Conservation (phyloP, 2,329 filamentous ascomycete genomes). For the Epichloe sylvatica region DNA sequence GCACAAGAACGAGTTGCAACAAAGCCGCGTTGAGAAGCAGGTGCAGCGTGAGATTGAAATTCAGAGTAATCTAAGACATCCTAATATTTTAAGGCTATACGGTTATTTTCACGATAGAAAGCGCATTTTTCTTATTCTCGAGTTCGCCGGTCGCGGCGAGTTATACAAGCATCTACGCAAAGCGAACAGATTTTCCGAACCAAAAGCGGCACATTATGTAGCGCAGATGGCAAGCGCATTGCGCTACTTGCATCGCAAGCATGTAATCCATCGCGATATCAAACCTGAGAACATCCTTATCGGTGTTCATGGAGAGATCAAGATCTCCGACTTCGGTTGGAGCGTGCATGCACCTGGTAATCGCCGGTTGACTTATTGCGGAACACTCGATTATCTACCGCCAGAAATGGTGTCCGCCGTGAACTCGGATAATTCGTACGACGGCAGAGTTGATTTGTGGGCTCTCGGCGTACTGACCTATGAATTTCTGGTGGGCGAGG, state of each 20-base stretch:
- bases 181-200: constrained; percentile 52
- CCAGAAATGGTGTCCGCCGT: constrained; percentile 89
- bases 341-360: constrained; percentile 95
- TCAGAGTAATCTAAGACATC: constrained; percentile 58
- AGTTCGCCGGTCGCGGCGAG: constrained; percentile 52
- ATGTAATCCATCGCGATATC: constrained; percentile 20
- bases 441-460: constrained; percentile 94
- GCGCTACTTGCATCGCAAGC: constrained; percentile 17
- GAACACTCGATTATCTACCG: constrained; percentile 94
- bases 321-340: constrained; percentile 98
- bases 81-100: constrained; percentile 48
- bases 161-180: constrained; percentile 57
- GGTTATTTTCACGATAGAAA: constrained; percentile 61
- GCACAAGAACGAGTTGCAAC: constrained; percentile 55
- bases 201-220: constrained; percentile 56
- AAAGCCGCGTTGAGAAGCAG: constrained; percentile 55
- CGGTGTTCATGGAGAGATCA: constrained; percentile 93
- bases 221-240: constrained; percentile 49
- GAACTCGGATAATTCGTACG: constrained; percentile 55
- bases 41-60: constrained; percentile 61
- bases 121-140: constrained; percentile 57
- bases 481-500: constrained; percentile 90
- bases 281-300: constrained; percentile 24
- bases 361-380: constrained; percentile 86
- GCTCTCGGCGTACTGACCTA: constrained; percentile 89